A percentile compares a stretch with the other conserved stretches of the same genome.
phyloP scores from a whole-genome alignment of 306 rosid species.

The Dryas drummondii region DNA sequence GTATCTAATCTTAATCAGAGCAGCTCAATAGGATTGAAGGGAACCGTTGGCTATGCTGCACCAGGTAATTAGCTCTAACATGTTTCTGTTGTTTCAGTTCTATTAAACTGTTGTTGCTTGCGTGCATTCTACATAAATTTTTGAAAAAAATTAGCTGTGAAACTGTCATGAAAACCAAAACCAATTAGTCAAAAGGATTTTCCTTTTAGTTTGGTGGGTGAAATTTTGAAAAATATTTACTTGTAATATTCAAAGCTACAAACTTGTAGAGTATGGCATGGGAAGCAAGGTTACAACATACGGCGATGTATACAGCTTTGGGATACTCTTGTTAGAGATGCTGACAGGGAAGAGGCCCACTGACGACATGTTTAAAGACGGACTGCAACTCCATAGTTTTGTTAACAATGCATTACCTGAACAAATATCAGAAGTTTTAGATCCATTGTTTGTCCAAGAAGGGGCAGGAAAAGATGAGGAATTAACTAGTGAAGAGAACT shows the following conservation, averaged over 20 bases:
- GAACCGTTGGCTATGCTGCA: constrained; percentile 22
- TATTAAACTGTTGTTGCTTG: background rate
- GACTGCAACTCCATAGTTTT: constrained; percentile 14
- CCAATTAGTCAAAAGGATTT: too few species aligned
- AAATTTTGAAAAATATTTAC: background rate
- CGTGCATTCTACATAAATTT: background rate
- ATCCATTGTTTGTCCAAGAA: constrained; percentile 12
- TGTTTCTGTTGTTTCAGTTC: background rate
- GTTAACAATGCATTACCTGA: constrained; percentile 5
- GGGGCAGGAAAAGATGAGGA: background rate
- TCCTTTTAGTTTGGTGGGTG: too few species aligned
- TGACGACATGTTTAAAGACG: constrained; percentile 21
- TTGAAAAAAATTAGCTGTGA: too few species aligned
- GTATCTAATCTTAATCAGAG: background rate
- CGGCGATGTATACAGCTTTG: background rate
- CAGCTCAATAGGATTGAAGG: constrained; percentile 21
- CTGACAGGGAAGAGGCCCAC: constrained; percentile 1
- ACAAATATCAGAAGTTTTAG: constrained; percentile 6
- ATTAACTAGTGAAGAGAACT: background rate
- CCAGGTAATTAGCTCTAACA: constrained; percentile 12
- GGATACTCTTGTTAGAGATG: constrained; percentile 1
- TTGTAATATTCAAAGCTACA: background rate
- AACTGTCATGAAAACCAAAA: too few species aligned
- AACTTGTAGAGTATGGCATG: background rate
- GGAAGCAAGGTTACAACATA: constrained; percentile 4